Base-by-base conservation (phyloP, 1,284 basidiomycete genomes). In the Microstroma glucosiphilum region DNA sequence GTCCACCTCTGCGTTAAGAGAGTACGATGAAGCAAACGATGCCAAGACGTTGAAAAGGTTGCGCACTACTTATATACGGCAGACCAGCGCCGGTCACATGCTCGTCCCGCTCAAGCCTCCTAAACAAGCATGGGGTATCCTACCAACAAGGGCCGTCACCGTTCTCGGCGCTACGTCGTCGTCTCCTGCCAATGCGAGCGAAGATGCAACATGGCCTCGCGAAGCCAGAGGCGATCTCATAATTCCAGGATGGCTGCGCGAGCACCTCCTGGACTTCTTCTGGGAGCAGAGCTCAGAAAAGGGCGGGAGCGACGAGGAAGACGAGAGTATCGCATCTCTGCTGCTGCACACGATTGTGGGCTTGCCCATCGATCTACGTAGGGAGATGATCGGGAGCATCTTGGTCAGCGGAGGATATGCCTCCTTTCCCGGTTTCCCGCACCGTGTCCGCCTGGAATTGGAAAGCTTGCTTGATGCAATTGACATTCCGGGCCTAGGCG, bases 211-310 rank as follows among this genome's bases (percentile, higher is more conserved):
- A 21, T 17, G 17, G 43, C 43, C 21, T 12, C 43, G 21, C 12
- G 17, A 17, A 48, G 43, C 43, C n/a, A 21, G 17, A 13, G 51
- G 25, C 7, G 51, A 54, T 13, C 2, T 54, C 51, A 7, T 54
- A 15, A 86, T 97, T 46, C 94, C 94, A 0, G 93, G 93, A 0
- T 98, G 94, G 94, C 83, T 97, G 26, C 82, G 94, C 42, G 92
- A 96, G 77, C 84, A 92, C 8, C 89, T 89, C 0, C 88, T 91
- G 1, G 94, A 98, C 76, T 84, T 93, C 3, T 82, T 97, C 1
- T 96, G 96, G 69, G 90, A 91, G 73, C 86, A 87, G 7, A 89
- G 89, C n/a, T 89, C 91, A 67, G 86, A 89, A 6, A 80, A 80
- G 56, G 25, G 91, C 91, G 55, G 57, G 6, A 61, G 69, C 13